These are phyloP conservation scores for Eucalyptus erythrocorys DNA, from an alignment of 345 rosid species.

Conservation along the genomic window DNA sequence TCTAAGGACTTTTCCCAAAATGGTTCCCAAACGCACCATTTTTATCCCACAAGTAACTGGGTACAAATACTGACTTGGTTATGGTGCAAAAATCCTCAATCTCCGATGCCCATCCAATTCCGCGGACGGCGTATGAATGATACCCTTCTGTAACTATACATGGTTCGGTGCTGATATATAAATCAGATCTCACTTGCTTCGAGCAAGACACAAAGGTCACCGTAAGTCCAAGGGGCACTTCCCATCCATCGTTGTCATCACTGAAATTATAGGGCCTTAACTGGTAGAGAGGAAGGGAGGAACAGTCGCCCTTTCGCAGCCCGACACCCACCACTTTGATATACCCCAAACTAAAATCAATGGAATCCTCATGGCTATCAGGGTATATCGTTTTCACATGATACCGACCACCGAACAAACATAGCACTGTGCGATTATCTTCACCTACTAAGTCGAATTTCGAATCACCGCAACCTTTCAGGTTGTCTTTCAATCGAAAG, in stretches of 20 bases:
- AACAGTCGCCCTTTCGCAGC: neutral
- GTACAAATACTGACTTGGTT: fast-evolving
- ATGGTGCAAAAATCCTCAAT: neutral
- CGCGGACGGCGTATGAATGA: neutral
- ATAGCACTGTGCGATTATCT: neutral
- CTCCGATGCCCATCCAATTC: no score
- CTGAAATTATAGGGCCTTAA: fast-evolving
- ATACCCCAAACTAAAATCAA: fast-evolving
- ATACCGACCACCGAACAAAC: neutral
- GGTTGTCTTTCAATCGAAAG: neutral
- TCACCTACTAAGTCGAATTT: fast-evolving
- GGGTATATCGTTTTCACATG: neutral
- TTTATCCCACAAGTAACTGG: no score
- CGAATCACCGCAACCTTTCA: fast-evolving
- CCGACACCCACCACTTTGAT: neutral
- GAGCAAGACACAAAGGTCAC: neutral
- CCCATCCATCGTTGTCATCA: fast-evolving
- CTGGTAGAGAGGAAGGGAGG: neutral
- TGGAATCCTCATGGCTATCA: fast-evolving
- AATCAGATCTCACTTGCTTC: neutral
- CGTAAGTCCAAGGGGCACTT: fast-evolving
- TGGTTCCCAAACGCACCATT: no score
- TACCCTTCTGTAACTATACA: neutral
- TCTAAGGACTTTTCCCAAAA: no score
- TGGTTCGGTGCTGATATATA: neutral